These are phyloP conservation scores for Plasmodium cynomolgi DNA, from an alignment of 169 alveolate species.

Conservation along the genomic window DNA sequence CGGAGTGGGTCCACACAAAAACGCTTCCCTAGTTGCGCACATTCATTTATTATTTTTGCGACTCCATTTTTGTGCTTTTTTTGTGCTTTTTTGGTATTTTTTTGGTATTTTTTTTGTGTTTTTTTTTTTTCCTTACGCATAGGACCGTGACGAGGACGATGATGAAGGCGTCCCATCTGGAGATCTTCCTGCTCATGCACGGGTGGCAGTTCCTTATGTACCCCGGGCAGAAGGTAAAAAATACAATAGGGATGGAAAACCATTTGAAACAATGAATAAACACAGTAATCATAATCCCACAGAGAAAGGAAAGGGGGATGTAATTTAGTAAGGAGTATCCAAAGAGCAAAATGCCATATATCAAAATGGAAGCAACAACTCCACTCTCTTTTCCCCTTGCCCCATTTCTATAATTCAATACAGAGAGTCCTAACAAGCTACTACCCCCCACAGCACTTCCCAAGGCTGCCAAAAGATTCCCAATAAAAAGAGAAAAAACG, in stretches of 20 bases:
- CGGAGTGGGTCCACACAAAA: background rate
- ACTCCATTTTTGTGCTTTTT: background rate
- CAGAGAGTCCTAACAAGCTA: conserved; percentile 86
- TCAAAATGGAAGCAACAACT: conserved; percentile 79
- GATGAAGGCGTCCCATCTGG: conserved; percentile 87
- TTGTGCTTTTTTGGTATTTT: background rate
- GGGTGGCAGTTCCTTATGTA: conserved; percentile 83
- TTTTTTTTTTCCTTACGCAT: conserved; percentile 74
- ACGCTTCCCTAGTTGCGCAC: background rate
- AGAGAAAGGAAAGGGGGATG: conserved; percentile 86
- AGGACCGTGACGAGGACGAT: conserved; percentile 84
- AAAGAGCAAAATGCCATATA: conserved; percentile 81
- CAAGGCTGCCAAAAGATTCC: conserved; percentile 79
- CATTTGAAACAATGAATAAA: conserved; percentile 88
- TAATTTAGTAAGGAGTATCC: conserved; percentile 84
- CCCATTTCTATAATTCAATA: conserved; percentile 86
- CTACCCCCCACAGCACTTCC: conserved; percentile 88
- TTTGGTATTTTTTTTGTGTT: background rate
- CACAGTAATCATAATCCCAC: conserved; percentile 88
- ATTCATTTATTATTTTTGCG: background rate
- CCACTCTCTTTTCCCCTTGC: conserved; percentile 88
- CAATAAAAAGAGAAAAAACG: conserved; percentile 84
- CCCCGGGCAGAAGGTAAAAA: conserved; percentile 84
- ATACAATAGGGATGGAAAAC: conserved; percentile 87
- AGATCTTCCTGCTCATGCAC: conserved; percentile 82